phyloP scores from a whole-genome alignment of 164 flowering plant genomes.

The Stephania japonica region DNA sequence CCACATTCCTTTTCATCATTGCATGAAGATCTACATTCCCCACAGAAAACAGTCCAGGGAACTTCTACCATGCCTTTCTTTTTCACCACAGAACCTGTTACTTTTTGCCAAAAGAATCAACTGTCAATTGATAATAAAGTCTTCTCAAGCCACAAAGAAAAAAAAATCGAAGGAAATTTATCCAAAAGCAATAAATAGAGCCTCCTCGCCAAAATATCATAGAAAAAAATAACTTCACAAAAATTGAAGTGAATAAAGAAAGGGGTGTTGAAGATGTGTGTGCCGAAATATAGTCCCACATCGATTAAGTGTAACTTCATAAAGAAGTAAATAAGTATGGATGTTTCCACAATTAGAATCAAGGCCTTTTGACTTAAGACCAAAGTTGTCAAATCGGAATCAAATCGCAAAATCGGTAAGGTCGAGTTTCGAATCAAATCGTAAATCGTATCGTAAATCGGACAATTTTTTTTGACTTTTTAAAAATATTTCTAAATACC shows the following conservation, averaged over 20 bases:
- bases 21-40: conserved; percentile 16
- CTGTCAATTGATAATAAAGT: neutral
- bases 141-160: neutral
- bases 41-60: conserved; percentile 32
- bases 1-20: conserved; percentile 17
- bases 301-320: too few species aligned
- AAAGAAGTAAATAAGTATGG: too few species aligned
- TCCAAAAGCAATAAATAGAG: neutral
- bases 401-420: too few species aligned
- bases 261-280: too few species aligned
- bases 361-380: too few species aligned
- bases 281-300: too few species aligned
- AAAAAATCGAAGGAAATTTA: neutral
- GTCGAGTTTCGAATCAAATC: too few species aligned
- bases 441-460: too few species aligned
- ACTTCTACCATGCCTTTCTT: conserved; percentile 18
- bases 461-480: too few species aligned
- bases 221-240: neutral
- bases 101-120: neutral
- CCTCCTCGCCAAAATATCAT: neutral
- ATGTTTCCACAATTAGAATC: too few species aligned
- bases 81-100: conserved; percentile 4
- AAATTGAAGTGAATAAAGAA: neutral
- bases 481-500: too few species aligned
- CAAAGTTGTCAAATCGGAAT: too few species aligned